Evolutionary conservation across 345 rosid genomes (phyloP).

Genomic region (rapeseed (Brassica napus)): Da-Ae NC_063447.1:18263001-18263500

Average conservation of each 20-base stretch:
- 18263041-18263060: conserved; percentile 21
- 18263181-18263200: conserved; percentile 15
- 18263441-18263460: background rate
- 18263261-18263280: conserved; percentile 6
- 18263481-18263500: background rate
- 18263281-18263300: conserved; percentile 1
- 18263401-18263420: background rate
- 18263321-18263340: conserved; percentile 1
- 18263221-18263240: background rate
- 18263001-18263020: conserved; percentile 6
- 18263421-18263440: background rate
- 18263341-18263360: conserved; percentile 14
- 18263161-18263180: background rate
- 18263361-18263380: conserved; percentile 23
- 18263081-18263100: conserved; percentile 8
- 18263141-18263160: background rate
- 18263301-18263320: background rate
- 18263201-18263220: conserved; percentile 9
- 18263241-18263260: conserved; percentile 5
- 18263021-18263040: conserved; percentile 16
- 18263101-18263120: conserved; percentile 28
- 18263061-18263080: conserved; percentile 40
- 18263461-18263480: background rate
- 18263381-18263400: conserved; percentile 2
- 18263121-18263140: conserved; percentile 23